These are phyloP conservation scores for Lentinula edodes DNA, from an alignment of 768 basidiomycete genomes.

Conservation along the genomic window DNA sequence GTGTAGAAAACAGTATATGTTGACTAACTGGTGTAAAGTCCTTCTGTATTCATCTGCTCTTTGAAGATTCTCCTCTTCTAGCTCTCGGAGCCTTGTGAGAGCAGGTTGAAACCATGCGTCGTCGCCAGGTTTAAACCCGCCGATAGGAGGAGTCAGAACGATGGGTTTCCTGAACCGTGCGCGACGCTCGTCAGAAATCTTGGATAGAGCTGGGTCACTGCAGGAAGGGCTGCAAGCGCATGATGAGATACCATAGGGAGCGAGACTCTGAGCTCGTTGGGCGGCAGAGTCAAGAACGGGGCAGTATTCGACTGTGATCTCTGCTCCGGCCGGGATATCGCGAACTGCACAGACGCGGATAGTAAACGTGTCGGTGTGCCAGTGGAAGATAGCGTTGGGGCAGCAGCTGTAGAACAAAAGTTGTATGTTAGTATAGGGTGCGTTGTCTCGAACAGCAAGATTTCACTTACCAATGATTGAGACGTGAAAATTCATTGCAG, in stretches of 20 bases:
- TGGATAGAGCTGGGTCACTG: constrained; percentile 11
- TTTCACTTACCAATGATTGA: constrained; percentile 15
- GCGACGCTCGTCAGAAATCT: constrained; percentile 17
- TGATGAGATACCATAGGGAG: constrained; percentile 19
- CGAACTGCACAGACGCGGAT: constrained; percentile 20
- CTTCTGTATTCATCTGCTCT: background rate
- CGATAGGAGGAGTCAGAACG: too few species aligned
- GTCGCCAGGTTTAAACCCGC: background rate
- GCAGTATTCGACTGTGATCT: constrained; percentile 25
- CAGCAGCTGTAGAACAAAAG: constrained; percentile 12
- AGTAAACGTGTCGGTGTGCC: constrained; percentile 25
- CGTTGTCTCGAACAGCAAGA: background rate
- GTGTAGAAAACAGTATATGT: background rate
- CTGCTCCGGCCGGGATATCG: constrained; percentile 23
- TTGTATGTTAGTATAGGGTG: too few species aligned
- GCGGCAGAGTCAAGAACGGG: constrained; percentile 12
- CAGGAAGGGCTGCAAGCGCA: constrained; percentile 17
- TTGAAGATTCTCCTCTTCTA: background rate
- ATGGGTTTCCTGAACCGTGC: constrained; percentile 5
- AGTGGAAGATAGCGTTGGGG: constrained; percentile 17
- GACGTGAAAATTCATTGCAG: constrained; percentile 15
- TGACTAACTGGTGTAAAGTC: background rate
- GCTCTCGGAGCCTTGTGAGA: background rate
- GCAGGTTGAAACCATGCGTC: background rate
- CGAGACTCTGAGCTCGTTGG: constrained; percentile 20